Base-by-base conservation (phyloP, 2,329 filamentous ascomycete genomes). In the Fusarium cicatricum region DNA sequence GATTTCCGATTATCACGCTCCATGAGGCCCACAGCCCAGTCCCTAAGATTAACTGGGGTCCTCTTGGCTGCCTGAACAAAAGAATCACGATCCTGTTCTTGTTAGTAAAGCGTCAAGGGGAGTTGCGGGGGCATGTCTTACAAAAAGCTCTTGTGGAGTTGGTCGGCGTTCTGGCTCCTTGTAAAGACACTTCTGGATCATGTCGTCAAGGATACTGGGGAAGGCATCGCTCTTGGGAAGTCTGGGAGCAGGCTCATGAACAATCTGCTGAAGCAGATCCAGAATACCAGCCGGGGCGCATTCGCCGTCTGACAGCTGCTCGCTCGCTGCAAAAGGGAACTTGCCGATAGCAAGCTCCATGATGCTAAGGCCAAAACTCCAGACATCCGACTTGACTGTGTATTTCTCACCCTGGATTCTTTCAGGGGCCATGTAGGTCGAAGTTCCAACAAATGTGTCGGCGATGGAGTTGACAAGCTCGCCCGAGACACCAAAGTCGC, bases 361-460 rank as follows among this genome's bases (percentile, higher is more conserved):
- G 60, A 99, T 87, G 1, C 89, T 90, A 64, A 99, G 80, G 28
- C 95, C 95, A 60, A 97, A 96, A 83, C 93, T 97, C 95, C 95
- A 99, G 4, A 99, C 95, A 74, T 99, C 95, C 11, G 93, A 97
- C 76, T 97, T 97, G 70, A 99, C 94, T 0, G 94, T 97, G 77
- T 99, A 99, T 69, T 91, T 92, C 62, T 95, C 92, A 60, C 95
- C 95, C 74, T 98, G 93, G 66, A 99, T 99, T 74, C 95, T 87
- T 79, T 99, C 95, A 0, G 95, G 95, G 0, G 95, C 95, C 95
- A 99, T 99, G 80, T 99, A 99, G 51, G 95, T 99, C 32, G 95
- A 97, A 2, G 95, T 99, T 47, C 95, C 95, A 31, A 99, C 95
- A 70, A 99, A 99, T 1, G 95, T 99, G 72, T 98, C 94, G 45